Evolutionary conservation across 257 asterid species (phyloP).

Genomic region (Fraxinus americana): DNA sequence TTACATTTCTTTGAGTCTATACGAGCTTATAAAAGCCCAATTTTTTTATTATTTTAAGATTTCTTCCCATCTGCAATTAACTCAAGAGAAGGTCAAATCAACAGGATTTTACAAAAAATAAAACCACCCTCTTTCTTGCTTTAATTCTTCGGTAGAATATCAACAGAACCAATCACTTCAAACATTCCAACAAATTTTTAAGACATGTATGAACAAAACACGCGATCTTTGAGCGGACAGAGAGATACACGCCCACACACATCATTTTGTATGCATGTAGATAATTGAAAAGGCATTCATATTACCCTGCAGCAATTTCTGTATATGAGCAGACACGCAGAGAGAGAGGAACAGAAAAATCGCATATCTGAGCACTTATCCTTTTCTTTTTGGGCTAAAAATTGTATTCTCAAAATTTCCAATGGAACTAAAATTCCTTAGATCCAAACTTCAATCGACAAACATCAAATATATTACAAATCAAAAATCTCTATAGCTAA

Average conservation of each 20-base stretch:
- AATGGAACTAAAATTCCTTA: slow-evolving; percentile 19
- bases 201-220: not conserved
- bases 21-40: not conserved
- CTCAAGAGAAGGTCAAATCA: not conserved
- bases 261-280: not conserved
- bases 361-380: not conserved
- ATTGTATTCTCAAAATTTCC: not conserved
- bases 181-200: not conserved
- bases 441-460: slow-evolving; percentile 29
- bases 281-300: not conserved
- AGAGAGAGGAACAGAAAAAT: slow-evolving; percentile 6
- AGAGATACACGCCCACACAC: not conserved
- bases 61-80: not conserved
- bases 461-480: not conserved
- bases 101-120: not conserved
- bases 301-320: not conserved
- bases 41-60: not conserved
- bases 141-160: not conserved
- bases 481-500: not conserved
- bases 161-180: not conserved
- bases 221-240: too few species aligned
- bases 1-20: not conserved
- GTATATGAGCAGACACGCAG: not conserved
- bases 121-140: not conserved
- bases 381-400: not conserved